Evolutionary conservation across 2,329 filamentous ascomycete species (phyloP).

Genomic region (Pseudocercospora ulei): DNA sequence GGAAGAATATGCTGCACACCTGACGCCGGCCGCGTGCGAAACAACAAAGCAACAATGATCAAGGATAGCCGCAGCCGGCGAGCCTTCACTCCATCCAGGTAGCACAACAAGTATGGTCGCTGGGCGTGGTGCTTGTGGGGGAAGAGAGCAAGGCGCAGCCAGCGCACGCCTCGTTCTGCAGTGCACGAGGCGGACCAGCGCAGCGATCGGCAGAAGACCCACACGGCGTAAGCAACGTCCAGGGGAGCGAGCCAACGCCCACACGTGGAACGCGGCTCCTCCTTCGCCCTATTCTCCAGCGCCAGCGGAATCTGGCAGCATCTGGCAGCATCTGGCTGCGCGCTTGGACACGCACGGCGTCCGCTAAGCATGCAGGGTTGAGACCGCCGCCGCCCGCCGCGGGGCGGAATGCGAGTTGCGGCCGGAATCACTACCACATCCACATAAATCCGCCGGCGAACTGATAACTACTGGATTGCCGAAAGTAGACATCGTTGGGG

Average conservation of each 20-base stretch:
- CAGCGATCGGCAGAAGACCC: conserved; percentile 15
- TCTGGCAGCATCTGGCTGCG: too few species aligned
- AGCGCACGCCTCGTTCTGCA: conserved; percentile 19
- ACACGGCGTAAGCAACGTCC: conserved; percentile 8
- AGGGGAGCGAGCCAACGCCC: neutral
- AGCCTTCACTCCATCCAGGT: neutral
- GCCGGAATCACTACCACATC: too few species aligned
- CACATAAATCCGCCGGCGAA: too few species aligned
- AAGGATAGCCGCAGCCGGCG: neutral
- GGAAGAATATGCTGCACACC: conserved; percentile 2
- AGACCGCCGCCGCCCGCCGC: too few species aligned
- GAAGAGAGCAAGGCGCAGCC: conserved; percentile 8
- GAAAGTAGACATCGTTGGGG: too few species aligned
- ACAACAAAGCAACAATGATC: conserved; percentile 1
- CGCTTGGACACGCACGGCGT: too few species aligned
- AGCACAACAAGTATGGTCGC: conserved; percentile 6
- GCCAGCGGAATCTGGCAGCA: too few species aligned
- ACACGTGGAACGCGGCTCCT: neutral
- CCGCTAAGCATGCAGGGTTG: too few species aligned
- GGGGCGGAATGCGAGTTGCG: too few species aligned
- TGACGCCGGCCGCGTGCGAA: conserved; percentile 1
- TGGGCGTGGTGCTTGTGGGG: conserved; percentile 9
- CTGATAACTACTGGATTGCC: too few species aligned
- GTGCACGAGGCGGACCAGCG: conserved; percentile 15
- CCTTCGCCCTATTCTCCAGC: too few species aligned